Evolutionary conservation across 139 green algal genomes (phyloP).

Genomic region (Tetraselmis striata): DNA sequence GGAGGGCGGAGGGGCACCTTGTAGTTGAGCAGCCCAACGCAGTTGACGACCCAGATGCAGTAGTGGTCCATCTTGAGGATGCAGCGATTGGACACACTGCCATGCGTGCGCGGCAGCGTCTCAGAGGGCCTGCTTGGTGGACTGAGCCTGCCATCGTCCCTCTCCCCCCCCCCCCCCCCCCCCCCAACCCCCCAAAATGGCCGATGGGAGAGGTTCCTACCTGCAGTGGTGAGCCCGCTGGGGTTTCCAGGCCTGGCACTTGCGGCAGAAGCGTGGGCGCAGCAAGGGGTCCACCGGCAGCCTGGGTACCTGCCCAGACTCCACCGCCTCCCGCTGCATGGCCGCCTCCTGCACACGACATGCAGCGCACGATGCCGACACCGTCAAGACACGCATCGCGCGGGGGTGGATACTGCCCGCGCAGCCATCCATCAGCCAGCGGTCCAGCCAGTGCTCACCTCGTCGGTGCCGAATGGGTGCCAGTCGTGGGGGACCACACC

Average conservation of each 20-base stretch:
- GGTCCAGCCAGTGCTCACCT: too few species aligned
- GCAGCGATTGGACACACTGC: not conserved
- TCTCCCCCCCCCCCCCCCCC: too few species aligned
- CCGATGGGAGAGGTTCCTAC: too few species aligned
- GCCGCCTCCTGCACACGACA: not conserved
- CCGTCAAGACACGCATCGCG: too few species aligned
- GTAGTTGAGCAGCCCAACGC: conserved; percentile 12
- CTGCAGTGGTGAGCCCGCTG: conserved; percentile 12
- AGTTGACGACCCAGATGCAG: conserved; percentile 16
- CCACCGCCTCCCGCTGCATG: not conserved
- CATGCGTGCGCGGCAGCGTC: too few species aligned
- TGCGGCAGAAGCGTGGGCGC: not conserved
- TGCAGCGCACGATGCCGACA: too few species aligned
- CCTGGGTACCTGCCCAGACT: not conserved
- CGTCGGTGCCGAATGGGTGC: not conserved
- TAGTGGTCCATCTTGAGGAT: conserved; percentile 18
- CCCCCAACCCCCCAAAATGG: too few species aligned
- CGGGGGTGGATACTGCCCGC: too few species aligned
- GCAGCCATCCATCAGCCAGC: too few species aligned
- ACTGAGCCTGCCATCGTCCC: too few species aligned
- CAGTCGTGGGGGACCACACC: conserved; percentile 4
- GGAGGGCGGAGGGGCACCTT: conserved; percentile 6
- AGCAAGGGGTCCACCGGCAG: not conserved
- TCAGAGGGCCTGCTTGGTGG: too few species aligned
- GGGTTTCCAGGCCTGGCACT: conserved; percentile 4